These are phyloP conservation scores for Poa annua DNA, from an alignment of 176 grass and related monocot species.

Conservation along the genomic window DNA sequence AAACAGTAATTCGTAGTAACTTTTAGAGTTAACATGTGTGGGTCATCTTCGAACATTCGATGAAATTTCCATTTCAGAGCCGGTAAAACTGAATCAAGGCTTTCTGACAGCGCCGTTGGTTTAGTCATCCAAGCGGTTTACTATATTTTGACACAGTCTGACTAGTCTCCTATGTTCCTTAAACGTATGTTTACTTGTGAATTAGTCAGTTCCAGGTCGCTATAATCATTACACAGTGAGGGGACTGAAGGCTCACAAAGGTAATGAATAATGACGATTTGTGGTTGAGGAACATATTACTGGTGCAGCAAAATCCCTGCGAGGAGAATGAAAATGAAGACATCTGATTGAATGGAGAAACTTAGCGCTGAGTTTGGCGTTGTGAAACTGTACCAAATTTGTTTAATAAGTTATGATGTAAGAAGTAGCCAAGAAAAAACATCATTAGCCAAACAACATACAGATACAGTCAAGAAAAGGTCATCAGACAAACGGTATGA, in stretches of 20 bases:
- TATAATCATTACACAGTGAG: neutral
- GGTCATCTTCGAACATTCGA: conserved; percentile 9
- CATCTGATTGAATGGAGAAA: too few relatives aligned
- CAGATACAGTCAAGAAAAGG: neutral
- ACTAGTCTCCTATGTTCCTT: neutral
- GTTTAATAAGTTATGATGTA: neutral
- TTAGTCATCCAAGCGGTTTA: neutral
- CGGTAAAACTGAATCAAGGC: conserved; percentile 15
- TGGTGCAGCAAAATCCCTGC: neutral
- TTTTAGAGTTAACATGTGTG: neutral
- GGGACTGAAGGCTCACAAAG: neutral
- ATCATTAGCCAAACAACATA: neutral
- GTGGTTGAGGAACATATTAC: neutral
- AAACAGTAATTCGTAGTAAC: neutral
- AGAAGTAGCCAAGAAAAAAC: neutral
- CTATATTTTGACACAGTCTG: neutral
- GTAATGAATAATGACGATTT: neutral
- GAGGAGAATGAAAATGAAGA: neutral
- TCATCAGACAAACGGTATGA: neutral
- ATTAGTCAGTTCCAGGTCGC: neutral
- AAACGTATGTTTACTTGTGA: neutral
- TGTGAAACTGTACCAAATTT: neutral
- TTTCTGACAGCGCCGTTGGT: neutral
- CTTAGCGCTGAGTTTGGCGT: neutral
- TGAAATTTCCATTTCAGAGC: conserved; percentile 38